Base-by-base conservation (phyloP, 73 alveolate species). In the Paramecium tetraurelia region DNA sequence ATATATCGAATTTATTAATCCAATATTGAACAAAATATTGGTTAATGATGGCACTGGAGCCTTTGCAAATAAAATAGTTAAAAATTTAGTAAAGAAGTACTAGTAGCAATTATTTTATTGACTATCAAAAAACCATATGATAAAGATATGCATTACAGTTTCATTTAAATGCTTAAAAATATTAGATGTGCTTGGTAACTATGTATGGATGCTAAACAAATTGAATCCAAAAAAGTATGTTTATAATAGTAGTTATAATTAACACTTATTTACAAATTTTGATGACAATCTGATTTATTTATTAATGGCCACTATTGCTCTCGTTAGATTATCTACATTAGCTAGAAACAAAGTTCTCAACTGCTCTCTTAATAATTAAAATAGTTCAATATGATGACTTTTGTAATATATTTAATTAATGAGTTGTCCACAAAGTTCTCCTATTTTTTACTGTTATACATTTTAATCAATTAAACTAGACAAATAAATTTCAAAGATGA, bases 61-160 rank as follows among this genome's bases (percentile, higher is more conserved):
- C 24, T 80, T 44, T 5, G 90, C 43, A 48, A 80, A 80, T 80
- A 80, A 20, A 21, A 80, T 80, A 4, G 72, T 48, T 27, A 80
- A 31, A 44, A 80, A 43, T 80, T 46, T 44, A 2, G 50, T 18
- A 48, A 80, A 80, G n/a, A 22, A 44, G 35, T 41, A 11, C 3
- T 41, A 80, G 27, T 22, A 80, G 12, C 31, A n/a, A 24, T 80
- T 41, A 24, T 80, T 80, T 44, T 41, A 20, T 38, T 22, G 9
- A 44, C 46, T 31, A 80, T 80, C 90, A 80, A 80, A 80, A 80
- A 80, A 80, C 90, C 90, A 80, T 6, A 80, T 44, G 7, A 80
- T 27, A 20, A 80, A 48, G 2, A 80, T 48, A 80, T 80, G 90
- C 75, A 80, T 22, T 3, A 43, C 70, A 14, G 90, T 80, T 80